Evolutionary conservation across 2,329 filamentous ascomycete species (phyloP).

Genomic region (Aureobasidium musti): DNA sequence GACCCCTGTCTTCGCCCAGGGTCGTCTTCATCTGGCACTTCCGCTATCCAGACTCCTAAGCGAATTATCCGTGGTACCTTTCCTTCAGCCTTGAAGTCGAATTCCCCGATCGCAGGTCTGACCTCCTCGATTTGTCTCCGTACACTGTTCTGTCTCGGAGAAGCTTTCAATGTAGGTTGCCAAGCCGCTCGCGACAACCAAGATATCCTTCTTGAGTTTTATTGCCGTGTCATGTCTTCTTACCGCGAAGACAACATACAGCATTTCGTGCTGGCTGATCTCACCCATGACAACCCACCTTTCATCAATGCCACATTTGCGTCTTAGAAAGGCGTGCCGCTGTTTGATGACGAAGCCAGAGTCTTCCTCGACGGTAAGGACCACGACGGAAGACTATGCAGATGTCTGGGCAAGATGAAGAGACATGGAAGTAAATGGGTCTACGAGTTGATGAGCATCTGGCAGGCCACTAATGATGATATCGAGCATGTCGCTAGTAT

Average conservation of each 20-base stretch:
- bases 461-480: slow-evolving; percentile 57
- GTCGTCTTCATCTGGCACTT: neutral
- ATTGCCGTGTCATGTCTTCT: slow-evolving; percentile 61
- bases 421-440: slow-evolving; percentile 47
- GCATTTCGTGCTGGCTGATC: slow-evolving; percentile 64
- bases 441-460: slow-evolving; percentile 53
- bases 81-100: slow-evolving; percentile 52
- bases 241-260: slow-evolving; percentile 59
- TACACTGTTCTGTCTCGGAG: slow-evolving; percentile 65
- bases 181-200: slow-evolving; percentile 53
- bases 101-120: slow-evolving; percentile 57
- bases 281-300: slow-evolving; percentile 61
- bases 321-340: slow-evolving; percentile 49
- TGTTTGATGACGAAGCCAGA: slow-evolving; percentile 51
- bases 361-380: slow-evolving; percentile 44
- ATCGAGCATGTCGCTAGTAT: slow-evolving; percentile 55
- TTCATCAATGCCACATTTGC: slow-evolving; percentile 53
- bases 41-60: slow-evolving; percentile 30
- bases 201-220: slow-evolving; percentile 61
- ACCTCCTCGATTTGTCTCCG: slow-evolving; percentile 53
- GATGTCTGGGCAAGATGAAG: slow-evolving; percentile 54
- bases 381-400: slow-evolving; percentile 44
- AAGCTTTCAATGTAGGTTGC: slow-evolving; percentile 57
- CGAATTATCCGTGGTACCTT: slow-evolving; percentile 58
- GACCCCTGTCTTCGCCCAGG: neutral